Base-by-base conservation (phyloP, 352 stramenopile species). In the Globisporangium carolinianum region DNA sequence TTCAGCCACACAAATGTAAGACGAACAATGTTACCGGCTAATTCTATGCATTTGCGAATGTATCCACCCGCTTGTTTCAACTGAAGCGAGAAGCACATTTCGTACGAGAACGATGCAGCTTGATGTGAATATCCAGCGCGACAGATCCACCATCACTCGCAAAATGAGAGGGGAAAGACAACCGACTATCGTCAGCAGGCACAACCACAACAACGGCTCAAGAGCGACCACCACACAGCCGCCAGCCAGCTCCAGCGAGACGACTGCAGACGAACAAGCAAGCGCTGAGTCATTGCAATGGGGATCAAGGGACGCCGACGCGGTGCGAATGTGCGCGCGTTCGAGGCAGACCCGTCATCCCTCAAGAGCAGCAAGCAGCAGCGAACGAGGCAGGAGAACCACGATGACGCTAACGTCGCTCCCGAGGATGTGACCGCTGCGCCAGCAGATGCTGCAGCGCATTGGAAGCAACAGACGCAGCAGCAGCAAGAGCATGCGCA, bases 291-390 rank as follows among this genome's bases (percentile, higher is more conserved):
- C 24, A 32, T 32, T 32, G 24, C 24, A 32, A 91, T 91, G 81
- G 77, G 79, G n/a, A 88, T 85, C 66, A 86, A 84, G 45, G 72
- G 69, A 8, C 73, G 73, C 15, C 75, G 81, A 51, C 70, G 76
- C 18, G 24, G 45, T n/a, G 62, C 69, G 4, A 39, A 67, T 39
- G 57, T 61, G 38, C 63, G 50, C 11, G 68, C 65, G 47, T 69
- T 65, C 55, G 65, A 62, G 60, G 10, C 17, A 11, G 66, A 75
- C 45, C 65, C 65, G n/a, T 15, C 35, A 39, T 18, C n/a, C 55
- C 56, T 8, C 1, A 36, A 57, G 2, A 18, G 57, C n/a, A 62
- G 76, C 45, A 68, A 75, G 47, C 47, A 68, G 37, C 35, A 60
- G 17, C 24, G 35, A 43, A 8, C 11, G 39, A 43, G 11, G 1